phyloP scores from a whole-genome alignment of 2,329 filamentous ascomycete species.

The Leptographium galeiforme region DNA sequence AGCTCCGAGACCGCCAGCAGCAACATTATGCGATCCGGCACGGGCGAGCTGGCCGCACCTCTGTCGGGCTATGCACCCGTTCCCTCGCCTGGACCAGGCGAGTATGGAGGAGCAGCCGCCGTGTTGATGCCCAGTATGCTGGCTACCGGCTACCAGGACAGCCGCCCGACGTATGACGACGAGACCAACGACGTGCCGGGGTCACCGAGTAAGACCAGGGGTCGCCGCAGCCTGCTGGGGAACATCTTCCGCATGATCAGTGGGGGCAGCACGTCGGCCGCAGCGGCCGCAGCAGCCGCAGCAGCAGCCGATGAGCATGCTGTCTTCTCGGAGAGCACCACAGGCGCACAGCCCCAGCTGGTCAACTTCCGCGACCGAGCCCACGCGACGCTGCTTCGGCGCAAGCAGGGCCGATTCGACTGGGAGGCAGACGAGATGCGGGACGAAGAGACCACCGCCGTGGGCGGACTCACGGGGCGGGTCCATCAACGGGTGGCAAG shows the following conservation, averaged over 20 bases:
- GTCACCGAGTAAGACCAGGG: conserved; percentile 44
- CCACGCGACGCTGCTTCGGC: conserved; percentile 29
- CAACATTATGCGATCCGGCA: too few relatives aligned
- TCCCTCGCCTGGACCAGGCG: not conserved
- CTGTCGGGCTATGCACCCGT: not conserved
- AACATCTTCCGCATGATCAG: conserved; percentile 52
- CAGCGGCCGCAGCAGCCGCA: not conserved
- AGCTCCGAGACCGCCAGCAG: too few relatives aligned
- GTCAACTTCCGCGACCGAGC: conserved; percentile 22
- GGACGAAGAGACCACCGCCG: conserved; percentile 17
- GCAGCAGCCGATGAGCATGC: not conserved
- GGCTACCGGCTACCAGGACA: not conserved
- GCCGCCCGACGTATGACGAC: conserved; percentile 9
- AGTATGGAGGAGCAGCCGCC: not conserved
- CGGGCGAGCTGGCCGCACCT: not conserved
- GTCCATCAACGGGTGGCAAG: not conserved
- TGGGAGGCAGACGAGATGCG: conserved; percentile 47
- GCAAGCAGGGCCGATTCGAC: conserved; percentile 41
- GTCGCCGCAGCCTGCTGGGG: conserved; percentile 51
- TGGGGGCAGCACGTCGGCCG: conserved; percentile 12
- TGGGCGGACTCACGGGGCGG: conserved; percentile 4
- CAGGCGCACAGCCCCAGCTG: conserved; percentile 12
- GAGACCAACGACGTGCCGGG: conserved; percentile 23
- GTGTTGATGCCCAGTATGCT: not conserved
- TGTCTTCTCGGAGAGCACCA: not conserved